These are phyloP conservation scores for Aquilaria malaccensis DNA, from an alignment of 345 rosid genomes.

Conservation along the genomic window DNA sequence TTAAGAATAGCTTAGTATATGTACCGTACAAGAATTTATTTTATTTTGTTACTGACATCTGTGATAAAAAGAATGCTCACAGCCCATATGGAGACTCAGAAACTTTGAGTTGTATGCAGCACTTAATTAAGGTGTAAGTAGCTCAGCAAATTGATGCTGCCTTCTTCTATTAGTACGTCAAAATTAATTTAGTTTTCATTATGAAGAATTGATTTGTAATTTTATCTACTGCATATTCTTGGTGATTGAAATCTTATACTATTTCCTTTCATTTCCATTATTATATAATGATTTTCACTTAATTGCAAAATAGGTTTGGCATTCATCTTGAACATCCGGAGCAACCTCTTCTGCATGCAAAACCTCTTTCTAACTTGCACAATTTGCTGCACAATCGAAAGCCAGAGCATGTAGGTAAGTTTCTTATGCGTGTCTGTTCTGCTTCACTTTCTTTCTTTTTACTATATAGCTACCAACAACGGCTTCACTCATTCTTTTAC, in stretches of 20 bases:
- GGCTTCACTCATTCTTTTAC: background rate
- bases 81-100: constrained; percentile 36
- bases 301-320: constrained; percentile 36
- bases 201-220: constrained; percentile 1
- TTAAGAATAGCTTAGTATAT: constrained; percentile 71
- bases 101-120: constrained; percentile 37
- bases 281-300: constrained; percentile 15
- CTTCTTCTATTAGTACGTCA: background rate
- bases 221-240: constrained; percentile 1
- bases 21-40: constrained; percentile 45
- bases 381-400: constrained; percentile 79
- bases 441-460: constrained; percentile 1
- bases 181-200: constrained; percentile 9
- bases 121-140: constrained; percentile 42
- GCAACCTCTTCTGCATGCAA: constrained; percentile 70
- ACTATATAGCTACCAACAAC: background rate
- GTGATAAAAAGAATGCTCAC: constrained; percentile 38
- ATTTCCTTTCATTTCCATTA: no score
- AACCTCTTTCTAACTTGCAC: constrained; percentile 61
- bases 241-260: no score
- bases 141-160: constrained; percentile 15
- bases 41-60: constrained; percentile 47
- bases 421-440: constrained; percentile 8
- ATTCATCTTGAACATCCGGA: constrained; percentile 52
- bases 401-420: constrained; percentile 48